Conservation (phyloP, 2,329 filamentous ascomycete genomes). For the Cladophialophora exuberans region DNA sequence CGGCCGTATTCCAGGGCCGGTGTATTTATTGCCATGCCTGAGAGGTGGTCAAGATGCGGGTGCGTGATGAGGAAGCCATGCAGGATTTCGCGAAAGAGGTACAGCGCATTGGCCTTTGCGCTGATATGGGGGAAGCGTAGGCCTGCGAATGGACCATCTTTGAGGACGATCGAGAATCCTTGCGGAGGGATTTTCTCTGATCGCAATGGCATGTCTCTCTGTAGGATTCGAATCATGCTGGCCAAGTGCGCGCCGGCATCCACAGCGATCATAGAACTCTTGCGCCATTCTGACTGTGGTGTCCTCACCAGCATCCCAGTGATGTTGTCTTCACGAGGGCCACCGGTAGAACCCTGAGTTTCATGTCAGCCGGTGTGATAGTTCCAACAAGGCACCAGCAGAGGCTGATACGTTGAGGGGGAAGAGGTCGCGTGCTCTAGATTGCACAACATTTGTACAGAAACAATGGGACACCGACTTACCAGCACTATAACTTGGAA, state of each 20-base stretch:
- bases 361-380: constrained; percentile 3
- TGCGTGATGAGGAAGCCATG: constrained; percentile 93
- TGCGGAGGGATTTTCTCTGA: constrained; percentile 34
- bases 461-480: constrained; percentile 23
- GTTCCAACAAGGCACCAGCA: neutral
- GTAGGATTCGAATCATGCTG: constrained; percentile 78
- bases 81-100: constrained; percentile 77
- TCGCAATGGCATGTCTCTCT: constrained; percentile 53
- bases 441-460: neutral
- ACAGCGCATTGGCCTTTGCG: constrained; percentile 75
- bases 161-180: constrained; percentile 37
- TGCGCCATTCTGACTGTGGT: constrained; percentile 74
- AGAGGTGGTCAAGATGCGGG: constrained; percentile 93
- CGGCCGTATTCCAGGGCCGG: constrained; percentile 78
- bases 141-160: constrained; percentile 77
- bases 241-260: constrained; percentile 90
- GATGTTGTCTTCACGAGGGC: constrained; percentile 85
- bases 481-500: constrained; percentile 77
- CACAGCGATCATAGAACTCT: constrained; percentile 83
- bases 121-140: constrained; percentile 69
- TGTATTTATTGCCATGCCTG: constrained; percentile 90
- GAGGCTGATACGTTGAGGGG: neutral
- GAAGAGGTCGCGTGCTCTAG: neutral
- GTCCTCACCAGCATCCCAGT: constrained; percentile 90
- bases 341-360: constrained; percentile 79